These are phyloP conservation scores for Anthracocystis setariae DNA, from an alignment of 1,284 basidiomycete species.

Conservation along the genomic window DNA sequence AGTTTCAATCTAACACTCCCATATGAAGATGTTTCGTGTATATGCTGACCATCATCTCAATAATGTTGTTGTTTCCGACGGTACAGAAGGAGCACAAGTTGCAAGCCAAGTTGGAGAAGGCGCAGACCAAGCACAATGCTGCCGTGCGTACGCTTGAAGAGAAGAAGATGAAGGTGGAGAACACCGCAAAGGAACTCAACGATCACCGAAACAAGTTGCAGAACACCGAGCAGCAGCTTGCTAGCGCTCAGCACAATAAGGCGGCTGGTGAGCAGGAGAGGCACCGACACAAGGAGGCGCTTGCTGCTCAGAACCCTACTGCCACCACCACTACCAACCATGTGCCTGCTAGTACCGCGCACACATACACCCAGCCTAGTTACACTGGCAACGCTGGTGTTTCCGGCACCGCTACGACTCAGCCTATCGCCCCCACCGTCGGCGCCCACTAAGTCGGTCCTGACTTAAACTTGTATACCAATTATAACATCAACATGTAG, in stretches of 20 bases:
- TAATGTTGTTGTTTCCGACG: no score
- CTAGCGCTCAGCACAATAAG: slow-evolving; percentile 35
- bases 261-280: slow-evolving; percentile 21
- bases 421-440: slow-evolving; percentile 13
- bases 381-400: slow-evolving; percentile 8
- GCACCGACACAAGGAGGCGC: slow-evolving; percentile 25
- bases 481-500: background rate
- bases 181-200: slow-evolving; percentile 16
- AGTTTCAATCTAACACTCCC: no score
- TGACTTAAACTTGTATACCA: no score
- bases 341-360: background rate
- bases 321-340: background rate
- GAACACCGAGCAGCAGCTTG: slow-evolving; percentile 30
- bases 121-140: slow-evolving; percentile 37
- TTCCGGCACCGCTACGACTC: background rate
- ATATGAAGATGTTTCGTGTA: no score
- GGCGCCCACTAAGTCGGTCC: slow-evolving; percentile 19
- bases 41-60: no score
- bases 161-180: slow-evolving; percentile 46
- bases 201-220: slow-evolving; percentile 25
- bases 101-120: slow-evolving; percentile 40
- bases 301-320: slow-evolving; percentile 1
- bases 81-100: slow-evolving; percentile 49
- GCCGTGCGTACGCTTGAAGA: slow-evolving; percentile 34
- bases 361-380: slow-evolving; percentile 3